Base-by-base conservation (phyloP, 2,329 filamentous ascomycete species). In the Fusarium sarcochroum region DNA sequence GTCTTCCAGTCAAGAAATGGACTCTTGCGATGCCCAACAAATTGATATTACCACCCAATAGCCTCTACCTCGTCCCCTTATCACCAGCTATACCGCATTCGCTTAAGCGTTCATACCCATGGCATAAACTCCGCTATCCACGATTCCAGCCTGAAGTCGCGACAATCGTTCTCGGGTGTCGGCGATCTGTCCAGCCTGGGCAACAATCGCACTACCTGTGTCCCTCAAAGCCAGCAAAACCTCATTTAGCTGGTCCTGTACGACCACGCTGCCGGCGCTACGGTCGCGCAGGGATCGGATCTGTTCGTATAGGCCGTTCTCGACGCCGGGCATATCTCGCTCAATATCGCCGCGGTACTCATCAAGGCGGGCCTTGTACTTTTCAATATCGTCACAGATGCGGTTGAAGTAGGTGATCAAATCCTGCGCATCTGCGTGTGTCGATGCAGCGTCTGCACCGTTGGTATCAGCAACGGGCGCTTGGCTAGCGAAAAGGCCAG, bases 251-350 rank as follows among this genome's bases (percentile, higher is more conserved):
- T 81, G 79, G 51, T 81, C 79, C 57, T 80, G 77, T 11, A 80
- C 76, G 17, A 77, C 66, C 7, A 63, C 68, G 37, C 66, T 73
- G 49, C 72, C 73, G 34, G 73, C 73, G 30, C 76, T 77, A 47
- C 76, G 76, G 54, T 81, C 79, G 8, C 79, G 75, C 17, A 81
- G 66, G 14, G 74, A 70, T 23, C 79, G 73, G 48, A 82, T 81
- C 63, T 81, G 79, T 62, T 83, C 82, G 59, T 83, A 83, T 17
- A 83, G 75, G 0, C 82, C 82, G 52, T 83, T 81, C 72, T 83
- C 82, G 3, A 83, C 82, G 27, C 81, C 80, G 4, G 82, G 82
- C 82, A 83, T 83, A 70, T 83, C 82, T 35, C 81, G 79, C 70
- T 83, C 81, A 41, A 83, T 83, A 68, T 82, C 81, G 48, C 74